These are phyloP conservation scores for Lagerstroemia speciosa DNA, from an alignment of 345 rosid species.

Conservation along the genomic window DNA sequence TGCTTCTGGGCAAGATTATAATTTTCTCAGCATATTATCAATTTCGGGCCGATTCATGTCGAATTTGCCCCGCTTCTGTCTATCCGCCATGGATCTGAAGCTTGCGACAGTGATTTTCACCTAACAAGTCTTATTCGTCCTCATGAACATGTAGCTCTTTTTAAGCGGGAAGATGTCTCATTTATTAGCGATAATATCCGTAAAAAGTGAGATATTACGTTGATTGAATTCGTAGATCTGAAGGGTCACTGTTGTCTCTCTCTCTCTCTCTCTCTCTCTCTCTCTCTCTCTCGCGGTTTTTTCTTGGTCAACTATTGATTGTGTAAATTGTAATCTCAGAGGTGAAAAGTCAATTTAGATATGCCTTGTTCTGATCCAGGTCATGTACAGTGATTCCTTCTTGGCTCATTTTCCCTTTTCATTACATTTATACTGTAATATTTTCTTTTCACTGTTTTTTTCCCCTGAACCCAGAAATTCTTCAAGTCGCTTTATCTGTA, in stretches of 20 bases:
- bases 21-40: not conserved
- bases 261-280: not conserved
- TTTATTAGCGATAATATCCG: not conserved
- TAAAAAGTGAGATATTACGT: not conserved
- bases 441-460: not conserved
- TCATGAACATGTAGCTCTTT: not conserved
- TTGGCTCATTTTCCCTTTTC: not conserved
- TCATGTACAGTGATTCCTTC: not conserved
- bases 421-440: not conserved
- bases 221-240: not conserved
- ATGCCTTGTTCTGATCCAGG: not conserved
- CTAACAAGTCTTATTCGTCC: not conserved
- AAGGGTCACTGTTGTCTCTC: not conserved
- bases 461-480: not conserved
- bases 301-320: not conserved
- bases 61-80: not conserved
- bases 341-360: not conserved
- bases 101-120: not conserved
- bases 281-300: not conserved
- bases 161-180: not conserved
- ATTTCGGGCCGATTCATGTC: not conserved
- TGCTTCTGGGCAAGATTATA: not conserved
- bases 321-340: not conserved
- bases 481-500: not conserved
- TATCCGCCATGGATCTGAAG: not conserved